These are phyloP conservation scores for Coemansia sp. DNA, from an alignment of 192 early-diverging fungal genomes.

Conservation along the genomic window DNA sequence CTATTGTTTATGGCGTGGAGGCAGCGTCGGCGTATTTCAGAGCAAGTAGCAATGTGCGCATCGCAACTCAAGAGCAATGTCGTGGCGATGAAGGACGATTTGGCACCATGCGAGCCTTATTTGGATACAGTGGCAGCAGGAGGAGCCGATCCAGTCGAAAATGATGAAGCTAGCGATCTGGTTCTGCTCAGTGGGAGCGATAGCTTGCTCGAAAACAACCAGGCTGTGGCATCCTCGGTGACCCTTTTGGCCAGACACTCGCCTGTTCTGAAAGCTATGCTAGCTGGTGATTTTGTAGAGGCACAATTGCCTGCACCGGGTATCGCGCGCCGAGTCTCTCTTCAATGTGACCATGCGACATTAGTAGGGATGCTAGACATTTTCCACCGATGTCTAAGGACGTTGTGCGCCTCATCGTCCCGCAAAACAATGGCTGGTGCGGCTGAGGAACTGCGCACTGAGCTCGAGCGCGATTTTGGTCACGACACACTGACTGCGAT, in stretches of 20 bases:
- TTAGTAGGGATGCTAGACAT: conserved; percentile 19
- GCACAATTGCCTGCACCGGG: conserved; percentile 3
- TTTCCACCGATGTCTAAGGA: conserved; percentile 18
- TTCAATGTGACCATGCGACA: conserved; percentile 26
- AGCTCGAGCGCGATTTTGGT: not conserved
- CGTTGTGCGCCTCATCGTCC: not conserved
- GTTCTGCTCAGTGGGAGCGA: conserved; percentile 11
- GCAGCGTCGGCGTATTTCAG: conserved; percentile 12
- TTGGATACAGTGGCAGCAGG: not conserved
- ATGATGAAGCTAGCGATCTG: not conserved
- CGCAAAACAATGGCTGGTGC: conserved; percentile 1
- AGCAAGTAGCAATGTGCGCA: not conserved
- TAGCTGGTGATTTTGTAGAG: conserved; percentile 37
- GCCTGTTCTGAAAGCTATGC: conserved; percentile 36
- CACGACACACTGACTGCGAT: conserved; percentile 9
- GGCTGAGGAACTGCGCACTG: not conserved
- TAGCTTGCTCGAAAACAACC: not conserved
- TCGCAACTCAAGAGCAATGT: conserved; percentile 10
- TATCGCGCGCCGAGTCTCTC: not conserved
- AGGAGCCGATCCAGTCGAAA: not conserved
- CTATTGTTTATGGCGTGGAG: conserved; percentile 37
- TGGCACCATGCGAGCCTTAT: not conserved
- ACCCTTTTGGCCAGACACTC: conserved; percentile 24
- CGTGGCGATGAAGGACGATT: conserved; percentile 8
- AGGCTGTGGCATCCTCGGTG: conserved; percentile 15